Base-by-base conservation (phyloP, 2,329 filamentous ascomycete genomes). In the Microdochium trichocladiopsis region DNA sequence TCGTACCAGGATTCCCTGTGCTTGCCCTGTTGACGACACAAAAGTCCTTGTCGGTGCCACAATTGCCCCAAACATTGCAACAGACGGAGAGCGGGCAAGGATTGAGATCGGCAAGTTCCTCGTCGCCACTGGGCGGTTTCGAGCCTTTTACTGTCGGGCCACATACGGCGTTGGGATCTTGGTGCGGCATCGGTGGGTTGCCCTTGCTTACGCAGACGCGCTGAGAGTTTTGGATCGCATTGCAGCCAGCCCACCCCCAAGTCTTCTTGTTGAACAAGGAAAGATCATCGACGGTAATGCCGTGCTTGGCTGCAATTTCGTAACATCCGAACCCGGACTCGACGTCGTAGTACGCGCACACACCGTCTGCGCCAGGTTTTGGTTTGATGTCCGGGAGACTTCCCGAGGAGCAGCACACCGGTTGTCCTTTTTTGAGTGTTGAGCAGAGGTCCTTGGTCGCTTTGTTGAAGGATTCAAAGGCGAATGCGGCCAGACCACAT, bases 21-120 rank as follows among this genome's bases (percentile, higher is more conserved):
- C 53, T 52, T 8, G 55, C 52, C 2, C 60, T 49, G 8, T 36
- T 50, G 18, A 36, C 25, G 11, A 55, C 62, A 56, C 67, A 72
- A 53, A 68, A 68, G 8, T 64, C 66, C 6, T 53, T 52, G 1
- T 65, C 66, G 16, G 61, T 62, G 23, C 68, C 68, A 36, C 69
- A 72, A 9, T 63, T 57, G 2, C 67, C 33, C 33, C 33, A 37
- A n/a, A 37, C 33, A n/a, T 37, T 37, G 33, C 33, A 37, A n/a
- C 33, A 37, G 33, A n/a, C 33, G 18, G 14, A 16, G 33, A 37
- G 33, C 33, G 33, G 33, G 33, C 33, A 37, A 16, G 33, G 33
- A 11, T 16, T 16, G 12, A 37, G 12, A 16, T 37, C 33, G 12
- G 14, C 18, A n/a, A 37, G 33, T 11, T 11, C 33, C 33, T 6